These are phyloP conservation scores for Rhodomyrtus psidioides DNA, from an alignment of 441 rosid species.

Conservation along the genomic window DNA sequence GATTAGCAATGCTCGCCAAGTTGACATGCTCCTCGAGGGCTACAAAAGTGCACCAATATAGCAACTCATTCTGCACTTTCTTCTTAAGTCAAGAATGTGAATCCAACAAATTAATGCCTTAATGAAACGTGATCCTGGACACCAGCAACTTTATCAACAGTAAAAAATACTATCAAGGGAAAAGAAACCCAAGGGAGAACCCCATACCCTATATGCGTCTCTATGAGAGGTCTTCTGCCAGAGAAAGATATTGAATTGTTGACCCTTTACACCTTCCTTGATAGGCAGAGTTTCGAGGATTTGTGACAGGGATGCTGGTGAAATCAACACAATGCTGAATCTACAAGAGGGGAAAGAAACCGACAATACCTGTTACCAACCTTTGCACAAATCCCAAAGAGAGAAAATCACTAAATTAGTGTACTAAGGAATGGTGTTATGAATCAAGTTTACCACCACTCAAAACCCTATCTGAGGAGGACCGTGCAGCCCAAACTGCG, in stretches of 20 bases:
- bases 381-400: not conserved
- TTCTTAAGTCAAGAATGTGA: not conserved
- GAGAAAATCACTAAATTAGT: not conserved
- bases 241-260: not conserved
- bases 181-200: not conserved
- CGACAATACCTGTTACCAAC: not conserved
- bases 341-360: not conserved
- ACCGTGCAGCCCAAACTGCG: not conserved
- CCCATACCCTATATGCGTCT: not conserved
- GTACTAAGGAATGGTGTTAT: not conserved
- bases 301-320: not conserved
- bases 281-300: not conserved
- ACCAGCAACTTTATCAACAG: not conserved
- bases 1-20: not conserved
- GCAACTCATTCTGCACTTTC: not conserved
- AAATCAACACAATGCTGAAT: not conserved
- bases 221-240: not conserved
- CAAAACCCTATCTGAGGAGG: not conserved
- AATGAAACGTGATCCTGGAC: not conserved
- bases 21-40: not conserved
- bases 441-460: not conserved
- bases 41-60: not conserved
- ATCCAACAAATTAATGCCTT: not conserved
- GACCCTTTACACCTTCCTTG: not conserved
- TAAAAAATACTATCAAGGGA: not conserved